Evolutionary conservation across 2,329 filamentous ascomycete species (phyloP), one percentile per base, ranked within the genome.

Genomic region (Myriosclerotinia curreyana): DNA sequence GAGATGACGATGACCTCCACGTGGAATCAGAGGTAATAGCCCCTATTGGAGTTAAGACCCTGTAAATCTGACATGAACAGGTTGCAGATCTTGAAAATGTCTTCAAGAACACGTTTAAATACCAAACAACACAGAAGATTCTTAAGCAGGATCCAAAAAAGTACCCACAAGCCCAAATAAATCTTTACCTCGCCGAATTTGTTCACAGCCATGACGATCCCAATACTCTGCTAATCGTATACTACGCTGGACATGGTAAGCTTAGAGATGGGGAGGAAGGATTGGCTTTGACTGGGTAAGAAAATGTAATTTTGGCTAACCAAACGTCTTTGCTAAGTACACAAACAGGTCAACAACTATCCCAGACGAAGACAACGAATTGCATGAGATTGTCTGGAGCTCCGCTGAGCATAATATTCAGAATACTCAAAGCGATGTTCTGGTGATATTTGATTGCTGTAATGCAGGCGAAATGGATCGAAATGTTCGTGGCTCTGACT

Each of bases 361-460:
- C 5, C 38, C 60, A 5, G 60, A 48, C n/a, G 28, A 28, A 4
- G 34, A 55, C 1, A 25, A 55, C n/a, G n/a, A 62, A 14, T 5
- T 62, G 14, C 38, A 55, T 3, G 60, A 62, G 15, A 36, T 62
- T 12, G 20, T 62, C 17, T 55, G 50, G 50, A 62, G 31, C 9
- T 62, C 50, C 5, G 50, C 60, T 14, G 50, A 62, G 28, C 20
- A 46, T 6, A 53, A 22, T 12, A 62, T 62, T 14, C 36, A 60
- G 22, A 14, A n/a, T 4, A 66, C 67, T 9, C 5, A 22, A 17
- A 59, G 60, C 11, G 66, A 70, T 44, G 62, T 69, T 1, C 48
- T 70, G 2, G 59, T 67, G 0, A 68, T 69, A 5, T 69, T 70
- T 53, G 69, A 70, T 42, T 70, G 68, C 55, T 70, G 69, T n/a